Conservation (phyloP, 2,329 filamentous ascomycete species). For the Beauveria rudraprayagi region DNA sequence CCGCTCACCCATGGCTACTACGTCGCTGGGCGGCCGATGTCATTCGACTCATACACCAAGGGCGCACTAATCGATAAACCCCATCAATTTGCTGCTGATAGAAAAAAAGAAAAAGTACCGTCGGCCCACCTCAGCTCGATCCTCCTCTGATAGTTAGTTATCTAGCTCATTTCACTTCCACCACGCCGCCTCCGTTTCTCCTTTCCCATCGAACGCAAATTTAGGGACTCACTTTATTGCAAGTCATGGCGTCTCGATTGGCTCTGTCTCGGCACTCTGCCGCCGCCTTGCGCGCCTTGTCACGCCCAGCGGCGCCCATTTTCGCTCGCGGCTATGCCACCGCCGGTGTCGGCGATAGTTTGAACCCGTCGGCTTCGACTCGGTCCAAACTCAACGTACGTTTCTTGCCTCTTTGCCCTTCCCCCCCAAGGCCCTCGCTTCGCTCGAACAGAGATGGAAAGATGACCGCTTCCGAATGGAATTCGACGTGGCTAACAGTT, state of each 20-base stretch:
- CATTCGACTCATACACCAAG: not conserved
- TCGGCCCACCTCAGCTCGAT: not conserved
- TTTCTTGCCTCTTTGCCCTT: not conserved
- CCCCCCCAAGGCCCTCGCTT: not conserved
- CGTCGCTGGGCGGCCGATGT: not conserved
- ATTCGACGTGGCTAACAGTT: not conserved
- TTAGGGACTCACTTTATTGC: not conserved
- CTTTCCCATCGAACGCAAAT: not conserved
- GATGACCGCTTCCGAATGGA: no score
- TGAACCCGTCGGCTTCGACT: not conserved
- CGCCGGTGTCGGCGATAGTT: constrained; percentile 5
- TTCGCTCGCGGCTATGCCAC: constrained; percentile 3
- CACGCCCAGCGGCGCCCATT: not conserved
- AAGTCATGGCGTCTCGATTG: constrained; percentile 8
- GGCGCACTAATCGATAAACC: constrained; percentile 4
- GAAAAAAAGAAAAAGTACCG: not conserved
- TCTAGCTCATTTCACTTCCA: not conserved
- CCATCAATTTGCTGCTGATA: not conserved
- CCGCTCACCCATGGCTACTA: not conserved
- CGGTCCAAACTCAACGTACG: not conserved
- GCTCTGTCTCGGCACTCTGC: not conserved
- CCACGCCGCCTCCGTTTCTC: not conserved
- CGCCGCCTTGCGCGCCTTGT: constrained; percentile 1
- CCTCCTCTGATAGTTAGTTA: not conserved
- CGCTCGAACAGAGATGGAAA: not conserved